Evolutionary conservation across 768 basidiomycete species (phyloP).

Genomic region (Trametes maxima): DNA sequence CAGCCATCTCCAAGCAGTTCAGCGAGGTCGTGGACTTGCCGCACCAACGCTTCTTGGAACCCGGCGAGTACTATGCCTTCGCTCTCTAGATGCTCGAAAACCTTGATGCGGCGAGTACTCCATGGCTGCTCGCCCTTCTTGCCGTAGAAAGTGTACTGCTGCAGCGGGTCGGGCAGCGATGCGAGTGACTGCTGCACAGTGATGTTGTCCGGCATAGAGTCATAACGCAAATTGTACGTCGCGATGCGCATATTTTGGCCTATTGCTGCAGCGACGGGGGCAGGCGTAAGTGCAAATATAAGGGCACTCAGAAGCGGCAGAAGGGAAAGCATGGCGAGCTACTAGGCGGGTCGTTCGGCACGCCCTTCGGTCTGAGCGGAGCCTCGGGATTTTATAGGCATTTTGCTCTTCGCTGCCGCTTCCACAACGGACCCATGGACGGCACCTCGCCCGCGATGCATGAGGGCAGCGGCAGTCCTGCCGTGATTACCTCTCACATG

Average conservation of each 20-base stretch:
- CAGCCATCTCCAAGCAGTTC: slow-evolving; percentile 56
- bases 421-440: not conserved
- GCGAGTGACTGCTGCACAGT: slow-evolving; percentile 49
- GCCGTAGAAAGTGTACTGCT: slow-evolving; percentile 36
- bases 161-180: slow-evolving; percentile 45
- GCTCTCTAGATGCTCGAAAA: slow-evolving; percentile 48
- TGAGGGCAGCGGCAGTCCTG: slow-evolving; percentile 4
- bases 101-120: slow-evolving; percentile 51
- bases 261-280: not conserved
- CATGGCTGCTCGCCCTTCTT: slow-evolving; percentile 51
- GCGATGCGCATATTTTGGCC: slow-evolving; percentile 37
- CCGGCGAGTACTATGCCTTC: slow-evolving; percentile 45
- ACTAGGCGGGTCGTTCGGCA: not conserved
- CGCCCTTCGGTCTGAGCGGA: not conserved
- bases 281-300: slow-evolving; percentile 2
- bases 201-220: slow-evolving; percentile 52
- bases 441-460: not conserved
- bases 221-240: slow-evolving; percentile 58
- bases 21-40: slow-evolving; percentile 59
- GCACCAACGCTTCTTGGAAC: slow-evolving; percentile 57
- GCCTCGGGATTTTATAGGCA: not conserved
- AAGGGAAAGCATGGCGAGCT: slow-evolving; percentile 1
- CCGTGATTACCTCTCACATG: slow-evolving; percentile 22
- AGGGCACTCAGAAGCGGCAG: not conserved
- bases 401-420: not conserved